A percentile compares a stretch with the other conserved stretches of the same genome.
phyloP scores from a whole-genome alignment of 1,284 basidiomycete species.

The Cutaneotrichosporon dermatis region DNA sequence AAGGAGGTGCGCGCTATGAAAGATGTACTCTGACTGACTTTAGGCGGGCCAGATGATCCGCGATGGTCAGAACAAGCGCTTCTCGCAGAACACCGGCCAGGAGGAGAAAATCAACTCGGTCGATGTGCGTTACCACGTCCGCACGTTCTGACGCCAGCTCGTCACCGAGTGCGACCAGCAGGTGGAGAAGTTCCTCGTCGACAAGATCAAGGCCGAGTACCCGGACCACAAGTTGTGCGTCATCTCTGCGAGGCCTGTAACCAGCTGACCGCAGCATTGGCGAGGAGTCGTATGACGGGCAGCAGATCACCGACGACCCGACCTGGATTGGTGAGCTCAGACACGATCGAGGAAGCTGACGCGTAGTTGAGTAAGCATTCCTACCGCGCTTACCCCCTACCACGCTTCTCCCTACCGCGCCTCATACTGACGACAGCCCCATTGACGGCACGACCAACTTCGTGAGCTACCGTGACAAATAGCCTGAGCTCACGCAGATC shows the following conservation, averaged over 20 bases:
- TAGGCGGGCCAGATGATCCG: conserved; percentile 52
- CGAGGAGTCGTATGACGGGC: conserved; percentile 76
- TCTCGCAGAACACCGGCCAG: conserved; percentile 54
- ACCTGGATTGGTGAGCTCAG: conserved; percentile 69
- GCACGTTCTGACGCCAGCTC: conserved; percentile 49
- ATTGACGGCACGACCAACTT: conserved; percentile 77
- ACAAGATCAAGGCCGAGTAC: conserved; percentile 63
- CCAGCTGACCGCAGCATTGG: conserved; percentile 63
- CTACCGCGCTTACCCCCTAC: no score
- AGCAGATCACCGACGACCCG: conserved; percentile 73
- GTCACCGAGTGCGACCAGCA: conserved; percentile 96
- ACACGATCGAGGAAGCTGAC: conserved; percentile 14
- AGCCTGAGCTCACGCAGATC: conserved; percentile 19
- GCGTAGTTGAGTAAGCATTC: conserved; percentile 33
- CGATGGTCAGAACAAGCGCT: conserved; percentile 49
- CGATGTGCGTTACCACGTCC: conserved; percentile 51
- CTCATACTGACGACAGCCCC: conserved; percentile 29
- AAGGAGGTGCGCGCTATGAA: conserved; percentile 26
- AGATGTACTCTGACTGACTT: not conserved
- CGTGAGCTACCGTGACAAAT: conserved; percentile 54
- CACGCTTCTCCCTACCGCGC: no score
- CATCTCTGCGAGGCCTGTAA: no score
- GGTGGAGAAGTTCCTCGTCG: conserved; percentile 79
- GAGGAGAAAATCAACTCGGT: conserved; percentile 87
- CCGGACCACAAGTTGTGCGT: conserved; percentile 78